Conservation (phyloP, 148 eudicot genomes). For the Talinum fruticosum region DNA sequence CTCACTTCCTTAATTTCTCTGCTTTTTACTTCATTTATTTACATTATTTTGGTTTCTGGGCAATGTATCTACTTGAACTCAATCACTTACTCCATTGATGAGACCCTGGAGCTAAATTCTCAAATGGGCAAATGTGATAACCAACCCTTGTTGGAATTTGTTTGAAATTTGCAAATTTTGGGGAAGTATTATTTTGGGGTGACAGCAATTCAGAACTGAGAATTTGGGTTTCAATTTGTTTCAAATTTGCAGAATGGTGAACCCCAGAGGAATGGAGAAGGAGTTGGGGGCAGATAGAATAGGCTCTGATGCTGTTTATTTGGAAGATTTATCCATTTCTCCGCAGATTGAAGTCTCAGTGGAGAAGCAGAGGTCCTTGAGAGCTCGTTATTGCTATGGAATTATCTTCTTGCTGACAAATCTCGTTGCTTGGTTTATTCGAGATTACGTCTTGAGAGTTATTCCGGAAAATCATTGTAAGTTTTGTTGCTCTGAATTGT, state of each 20-base stretch:
- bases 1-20: neutral
- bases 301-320: conserved; percentile 29
- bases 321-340: conserved; percentile 30
- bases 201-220: neutral
- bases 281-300: conserved; percentile 7
- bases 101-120: neutral
- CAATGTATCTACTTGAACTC: too few species aligned
- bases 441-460: conserved; percentile 72
- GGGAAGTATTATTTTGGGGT: neutral
- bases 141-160: neutral
- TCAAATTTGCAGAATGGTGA: neutral
- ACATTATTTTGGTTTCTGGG: too few species aligned
- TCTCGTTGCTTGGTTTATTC: conserved; percentile 75
- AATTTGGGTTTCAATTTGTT: neutral
- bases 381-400: conserved; percentile 78
- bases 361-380: conserved; percentile 49
- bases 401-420: conserved; percentile 63
- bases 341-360: conserved; percentile 32
- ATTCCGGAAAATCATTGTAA: conserved; percentile 63
- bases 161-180: neutral
- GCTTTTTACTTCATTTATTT: too few species aligned
- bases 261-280: neutral
- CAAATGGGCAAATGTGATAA: neutral
- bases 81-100: neutral
- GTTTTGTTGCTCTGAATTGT: conserved; percentile 9